These are phyloP conservation scores for Smithsoniella earleae DNA, from an alignment of 163 green algal species.

Conservation along the genomic window DNA sequence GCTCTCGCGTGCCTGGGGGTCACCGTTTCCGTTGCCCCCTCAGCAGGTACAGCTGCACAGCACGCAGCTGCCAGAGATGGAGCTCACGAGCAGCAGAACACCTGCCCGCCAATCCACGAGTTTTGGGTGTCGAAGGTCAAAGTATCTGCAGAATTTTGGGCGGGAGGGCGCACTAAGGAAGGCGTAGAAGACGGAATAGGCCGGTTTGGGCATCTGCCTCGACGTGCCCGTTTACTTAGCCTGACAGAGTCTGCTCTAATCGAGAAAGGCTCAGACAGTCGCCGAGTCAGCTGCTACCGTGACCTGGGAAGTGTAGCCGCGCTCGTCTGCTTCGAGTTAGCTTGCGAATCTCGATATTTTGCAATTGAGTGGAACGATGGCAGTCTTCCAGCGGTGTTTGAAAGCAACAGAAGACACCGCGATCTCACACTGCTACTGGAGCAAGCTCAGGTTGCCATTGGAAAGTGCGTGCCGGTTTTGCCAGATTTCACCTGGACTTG, in stretches of 20 bases:
- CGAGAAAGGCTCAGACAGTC: slow-evolving; percentile 2
- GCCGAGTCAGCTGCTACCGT: neutral
- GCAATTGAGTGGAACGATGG: slow-evolving; percentile 27
- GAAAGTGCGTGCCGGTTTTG: neutral
- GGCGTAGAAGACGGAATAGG: slow-evolving; percentile 15
- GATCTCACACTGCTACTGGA: slow-evolving; percentile 18
- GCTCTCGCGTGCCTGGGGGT: neutral
- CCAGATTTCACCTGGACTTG: slow-evolving; percentile 24
- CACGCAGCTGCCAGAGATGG: slow-evolving; percentile 4
- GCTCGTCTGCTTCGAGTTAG: slow-evolving; percentile 30
- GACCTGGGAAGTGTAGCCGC: slow-evolving; percentile 10
- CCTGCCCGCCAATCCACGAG: neutral
- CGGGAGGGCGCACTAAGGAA: neutral
- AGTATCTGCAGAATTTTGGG: neutral
- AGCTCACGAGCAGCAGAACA: slow-evolving; percentile 13
- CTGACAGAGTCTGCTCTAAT: neutral
- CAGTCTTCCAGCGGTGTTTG: slow-evolving; percentile 24
- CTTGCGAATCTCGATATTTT: slow-evolving; percentile 21
- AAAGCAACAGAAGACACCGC: neutral
- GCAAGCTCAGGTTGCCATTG: slow-evolving; percentile 4
- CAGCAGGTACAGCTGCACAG: neutral
- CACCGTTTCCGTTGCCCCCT: neutral
- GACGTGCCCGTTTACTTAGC: slow-evolving; percentile 9
- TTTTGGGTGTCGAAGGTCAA: slow-evolving; percentile 28
- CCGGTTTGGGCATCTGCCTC: neutral